These are phyloP conservation scores for Pyrenochaeta sp. DNA, from an alignment of 2,329 filamentous ascomycete genomes.

Conservation along the genomic window DNA sequence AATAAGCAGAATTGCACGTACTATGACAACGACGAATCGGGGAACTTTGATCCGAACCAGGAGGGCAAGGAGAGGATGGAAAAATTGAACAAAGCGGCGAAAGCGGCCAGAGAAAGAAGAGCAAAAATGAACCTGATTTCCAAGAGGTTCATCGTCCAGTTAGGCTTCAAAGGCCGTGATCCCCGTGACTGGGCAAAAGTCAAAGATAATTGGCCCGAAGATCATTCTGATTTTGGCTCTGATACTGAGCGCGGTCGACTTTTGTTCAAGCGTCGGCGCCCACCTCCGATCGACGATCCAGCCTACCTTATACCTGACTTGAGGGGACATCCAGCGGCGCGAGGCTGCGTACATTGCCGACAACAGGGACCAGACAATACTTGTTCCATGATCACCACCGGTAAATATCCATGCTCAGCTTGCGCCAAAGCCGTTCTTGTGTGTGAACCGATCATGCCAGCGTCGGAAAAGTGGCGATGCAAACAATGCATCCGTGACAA, in stretches of 20 bases:
- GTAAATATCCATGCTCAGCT: slow-evolving; percentile 32
- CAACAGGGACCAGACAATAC: slow-evolving; percentile 12
- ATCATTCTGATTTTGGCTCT: slow-evolving; percentile 28
- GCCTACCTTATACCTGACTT: slow-evolving; percentile 30
- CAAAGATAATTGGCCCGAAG: slow-evolving; percentile 37
- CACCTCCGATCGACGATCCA: slow-evolving; percentile 41
- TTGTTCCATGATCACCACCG: slow-evolving; percentile 40
- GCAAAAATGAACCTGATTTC: too few relatives aligned
- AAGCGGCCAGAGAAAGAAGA: slow-evolving; percentile 17
- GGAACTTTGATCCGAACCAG: slow-evolving; percentile 44
- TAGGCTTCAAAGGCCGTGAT: slow-evolving; percentile 21
- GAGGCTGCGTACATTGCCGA: slow-evolving; percentile 47
- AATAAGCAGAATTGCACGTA: slow-evolving; percentile 32
- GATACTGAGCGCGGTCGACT: slow-evolving; percentile 24
- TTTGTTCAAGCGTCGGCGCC: too few relatives aligned
- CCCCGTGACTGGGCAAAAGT: slow-evolving; percentile 32
- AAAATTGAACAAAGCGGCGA: slow-evolving; percentile 12
- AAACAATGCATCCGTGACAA: slow-evolving; percentile 30
- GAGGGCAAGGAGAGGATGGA: slow-evolving; percentile 14
- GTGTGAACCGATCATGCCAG: slow-evolving; percentile 44
- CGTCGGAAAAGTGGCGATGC: slow-evolving; percentile 42
- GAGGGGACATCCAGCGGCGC: slow-evolving; percentile 41
- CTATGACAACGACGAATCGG: slow-evolving; percentile 48
- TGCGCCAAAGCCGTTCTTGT: slow-evolving; percentile 25
- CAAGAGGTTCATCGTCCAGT: slow-evolving; percentile 27